A percentile compares a stretch with the other conserved stretches of the same genome.
These are phyloP conservation scores for Carallia brachiata DNA, from an alignment of 345 rosid genomes.

Conservation along the genomic window DNA sequence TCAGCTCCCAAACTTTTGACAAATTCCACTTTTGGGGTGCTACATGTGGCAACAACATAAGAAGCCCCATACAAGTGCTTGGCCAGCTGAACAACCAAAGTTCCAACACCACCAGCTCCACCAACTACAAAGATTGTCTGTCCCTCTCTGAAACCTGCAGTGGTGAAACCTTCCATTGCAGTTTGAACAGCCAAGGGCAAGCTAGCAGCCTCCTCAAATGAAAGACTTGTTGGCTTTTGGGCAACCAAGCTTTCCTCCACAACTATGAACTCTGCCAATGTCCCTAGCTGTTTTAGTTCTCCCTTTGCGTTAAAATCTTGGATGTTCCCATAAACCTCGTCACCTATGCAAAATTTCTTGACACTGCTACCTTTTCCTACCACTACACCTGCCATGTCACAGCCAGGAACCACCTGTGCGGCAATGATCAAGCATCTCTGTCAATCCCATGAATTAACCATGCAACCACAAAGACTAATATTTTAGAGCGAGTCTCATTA, in stretches of 20 bases:
- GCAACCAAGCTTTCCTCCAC: constrained; percentile 46
- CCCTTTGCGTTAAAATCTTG: constrained; percentile 38
- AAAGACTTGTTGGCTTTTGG: constrained; percentile 33
- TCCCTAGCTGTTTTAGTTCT: constrained; percentile 43
- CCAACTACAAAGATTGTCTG: constrained; percentile 40
- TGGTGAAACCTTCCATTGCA: constrained; percentile 42
- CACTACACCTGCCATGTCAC: constrained; percentile 51
- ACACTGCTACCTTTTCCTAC: constrained; percentile 31
- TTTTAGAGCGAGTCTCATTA: too few species aligned
- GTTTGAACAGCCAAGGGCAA: constrained; percentile 52
- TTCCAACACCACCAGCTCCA: constrained; percentile 51
- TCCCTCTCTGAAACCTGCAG: constrained; percentile 33
- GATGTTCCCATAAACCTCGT: constrained; percentile 49
- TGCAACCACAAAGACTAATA: not conserved
- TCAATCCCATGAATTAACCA: not conserved
- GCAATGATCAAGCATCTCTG: not conserved
- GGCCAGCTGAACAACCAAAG: constrained; percentile 45
- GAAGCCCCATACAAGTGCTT: constrained; percentile 41
- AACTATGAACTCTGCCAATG: constrained; percentile 42
- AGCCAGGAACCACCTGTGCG: constrained; percentile 47
- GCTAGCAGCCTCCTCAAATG: constrained; percentile 54
- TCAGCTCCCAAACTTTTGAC: constrained; percentile 42
- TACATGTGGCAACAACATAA: constrained; percentile 40
- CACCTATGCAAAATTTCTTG: constrained; percentile 31
- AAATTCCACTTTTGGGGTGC: constrained; percentile 43